phyloP scores from a whole-genome alignment of 805 yeast species.

The Vanderwaltozyma tropicalis region DNA sequence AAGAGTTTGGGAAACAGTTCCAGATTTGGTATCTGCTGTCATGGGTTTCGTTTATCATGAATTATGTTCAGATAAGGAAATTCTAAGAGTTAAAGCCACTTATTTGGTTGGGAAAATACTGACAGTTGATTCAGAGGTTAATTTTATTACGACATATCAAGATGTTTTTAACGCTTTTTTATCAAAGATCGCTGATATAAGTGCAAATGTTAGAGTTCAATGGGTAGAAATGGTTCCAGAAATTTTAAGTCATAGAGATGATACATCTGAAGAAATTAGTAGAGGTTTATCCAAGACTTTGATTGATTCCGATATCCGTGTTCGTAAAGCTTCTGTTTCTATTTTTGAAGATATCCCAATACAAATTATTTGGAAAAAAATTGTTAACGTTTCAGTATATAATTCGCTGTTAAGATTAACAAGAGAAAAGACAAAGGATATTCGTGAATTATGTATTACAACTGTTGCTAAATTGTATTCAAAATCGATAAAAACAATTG shows the following conservation, averaged over 20 bases:
- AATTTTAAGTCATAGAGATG: constrained; percentile 37
- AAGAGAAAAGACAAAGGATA: constrained; percentile 59
- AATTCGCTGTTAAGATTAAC: constrained; percentile 49
- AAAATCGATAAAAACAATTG: constrained; percentile 29
- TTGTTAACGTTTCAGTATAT: constrained; percentile 40
- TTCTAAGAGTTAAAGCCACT: constrained; percentile 58
- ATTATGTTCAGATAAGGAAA: constrained; percentile 56
- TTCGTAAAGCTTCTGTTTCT: constrained; percentile 51
- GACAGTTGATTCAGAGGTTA: constrained; percentile 37
- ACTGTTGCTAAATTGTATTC: constrained; percentile 48
- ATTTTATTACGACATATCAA: constrained; percentile 47
- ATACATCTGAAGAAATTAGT: constrained; percentile 40
- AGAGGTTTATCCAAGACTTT: constrained; percentile 57
- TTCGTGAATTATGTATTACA: constrained; percentile 49
- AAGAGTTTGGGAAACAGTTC: constrained; percentile 68
- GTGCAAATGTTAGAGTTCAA: constrained; percentile 49
- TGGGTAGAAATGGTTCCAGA: constrained; percentile 57
- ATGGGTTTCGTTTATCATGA: constrained; percentile 77
- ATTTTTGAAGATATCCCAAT: constrained; percentile 39
- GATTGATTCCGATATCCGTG: constrained; percentile 65
- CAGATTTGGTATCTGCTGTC: constrained; percentile 61
- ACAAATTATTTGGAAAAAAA: constrained; percentile 35
- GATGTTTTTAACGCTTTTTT: constrained; percentile 64
- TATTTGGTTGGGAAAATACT: constrained; percentile 62
- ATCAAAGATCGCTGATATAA: constrained; percentile 60